Base-by-base conservation (phyloP, 306 rosid genomes). In the Vigna unguiculata region DNA sequence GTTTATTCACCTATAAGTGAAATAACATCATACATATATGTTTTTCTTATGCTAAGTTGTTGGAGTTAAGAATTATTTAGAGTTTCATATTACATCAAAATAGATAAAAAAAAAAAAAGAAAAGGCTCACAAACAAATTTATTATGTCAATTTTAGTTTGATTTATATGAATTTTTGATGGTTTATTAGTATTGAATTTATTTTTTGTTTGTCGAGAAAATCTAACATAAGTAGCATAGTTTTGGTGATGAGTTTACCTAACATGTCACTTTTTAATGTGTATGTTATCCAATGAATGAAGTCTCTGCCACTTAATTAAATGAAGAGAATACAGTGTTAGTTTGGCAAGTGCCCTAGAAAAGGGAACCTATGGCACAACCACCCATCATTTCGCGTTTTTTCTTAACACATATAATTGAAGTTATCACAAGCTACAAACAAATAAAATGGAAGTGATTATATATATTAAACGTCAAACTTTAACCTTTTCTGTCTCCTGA, bases 371-470 rank as follows among this genome's bases (percentile, higher is more conserved):
- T 30, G 40, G 12, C 73, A 80, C 48, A 61, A 3, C 34, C 74
- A 79, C 51, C 76, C 87, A 91, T 87, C 87, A 84, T 89, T 84
- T 77, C 64, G 78, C 7, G 71, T 83, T 46, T 69, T 24, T 15
- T 9, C 11, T 64, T 20, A 28, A 64, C 82, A 30, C 89, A 86
- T 84, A 91, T 87, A 86, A 91, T 87, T 89, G 93, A 87, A 78
- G 75, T 66, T 46, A n/a, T 80, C 41, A 48, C 48, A 52, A 64
- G 76, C 79, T 69, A 36, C 32, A 72, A 57, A 80, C 84, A 85
- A 85, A 1, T 62, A 4, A 24, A 57, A 57, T 83, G 41, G 12
- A 48, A 48, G 19, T 63, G 63, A 66, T 40, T 28, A 28, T 28
- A 5, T 28, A 28, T 28, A 68, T 76, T 47, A 34, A 71, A 59